Evolutionary conservation across 192 early-diverging fungal species (phyloP).

Genomic region (Backusella liffmaniae): DNA sequence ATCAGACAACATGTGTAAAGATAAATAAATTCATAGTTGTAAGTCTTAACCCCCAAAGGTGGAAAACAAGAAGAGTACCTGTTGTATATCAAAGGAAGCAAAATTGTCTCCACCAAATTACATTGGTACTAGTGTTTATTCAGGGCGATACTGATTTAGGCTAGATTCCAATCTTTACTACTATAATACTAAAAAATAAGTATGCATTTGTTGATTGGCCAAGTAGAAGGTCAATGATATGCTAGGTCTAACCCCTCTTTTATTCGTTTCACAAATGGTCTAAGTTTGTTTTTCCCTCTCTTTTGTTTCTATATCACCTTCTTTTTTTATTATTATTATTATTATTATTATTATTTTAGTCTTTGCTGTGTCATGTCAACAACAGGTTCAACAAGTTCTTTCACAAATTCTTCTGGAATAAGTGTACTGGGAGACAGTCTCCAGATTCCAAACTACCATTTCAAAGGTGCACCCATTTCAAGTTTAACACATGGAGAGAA

Average conservation of each 20-base stretch:
- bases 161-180: neutral
- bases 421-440: constrained; percentile 6
- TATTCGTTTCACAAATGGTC: neutral
- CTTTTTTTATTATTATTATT: too few species aligned
- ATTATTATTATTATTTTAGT: neutral
- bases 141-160: neutral
- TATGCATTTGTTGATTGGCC: neutral
- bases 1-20: neutral
- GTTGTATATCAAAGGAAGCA: neutral
- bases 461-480: constrained; percentile 20
- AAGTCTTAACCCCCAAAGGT: neutral
- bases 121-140: neutral
- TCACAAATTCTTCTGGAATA: constrained; percentile 13
- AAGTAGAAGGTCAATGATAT: neutral
- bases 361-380: constrained; percentile 18
- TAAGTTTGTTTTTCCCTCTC: neutral
- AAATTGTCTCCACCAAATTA: neutral
- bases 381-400: constrained; percentile 23
- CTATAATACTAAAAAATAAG: neutral
- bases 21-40: neutral
- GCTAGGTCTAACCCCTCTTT: neutral
- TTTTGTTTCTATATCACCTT: neutral
- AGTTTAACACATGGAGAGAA: constrained; percentile 24
- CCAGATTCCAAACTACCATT: constrained; percentile 32
- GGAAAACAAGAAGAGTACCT: neutral